Evolutionary conservation across 1,139 yeast genomes (phyloP), one percentile per base, ranked within the genome.

Genomic region (Candida tropicalis): DNA sequence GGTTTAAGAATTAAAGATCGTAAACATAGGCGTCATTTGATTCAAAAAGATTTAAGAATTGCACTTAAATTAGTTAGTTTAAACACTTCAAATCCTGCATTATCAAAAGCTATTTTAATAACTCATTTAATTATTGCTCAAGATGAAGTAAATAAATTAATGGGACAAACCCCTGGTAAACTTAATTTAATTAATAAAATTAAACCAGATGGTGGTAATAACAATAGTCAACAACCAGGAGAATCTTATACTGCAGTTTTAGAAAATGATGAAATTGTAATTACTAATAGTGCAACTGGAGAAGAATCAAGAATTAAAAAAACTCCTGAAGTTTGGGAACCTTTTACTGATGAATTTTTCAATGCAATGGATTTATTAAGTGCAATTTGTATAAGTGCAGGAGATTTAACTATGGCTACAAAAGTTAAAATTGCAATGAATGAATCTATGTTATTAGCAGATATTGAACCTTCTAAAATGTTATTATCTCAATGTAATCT

Each of bases 311-410:
- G 56, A 3, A 48, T 66, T 15, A 52, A 58, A 13, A 65, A 66
- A 42, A 63, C 65, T 34, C 71, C 72, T n/a, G 74, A 72, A 43
- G 79, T 80, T 1, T 81, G 87, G 87, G 79, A 76, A 49, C 90
- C 91, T 2, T 87, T 84, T 55, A 68, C 83, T 26, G 89, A 84
- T 49, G 96, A 87, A 58, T 76, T 83, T 49, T 84, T 87, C 63
- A 81, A 81, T 46, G 85, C 87, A 2, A 72, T 89, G 66, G 93
- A 87, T 53, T 58, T 87, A 46, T 75, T 82, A 48, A 79, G 84
- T 7, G 88, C 90, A 1, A 71, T 82, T 29, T 82, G 87, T 51
- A 62, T 86, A 15, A 73, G 86, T 1, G 72, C 82, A 5, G 89
- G 90, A 8, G 91, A 86, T 57, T 66, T 82, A 42, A 69, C 77